phyloP scores from a whole-genome alignment of 2,329 filamentous ascomycete species.

The Stagonosporopsis rhizophila region DNA sequence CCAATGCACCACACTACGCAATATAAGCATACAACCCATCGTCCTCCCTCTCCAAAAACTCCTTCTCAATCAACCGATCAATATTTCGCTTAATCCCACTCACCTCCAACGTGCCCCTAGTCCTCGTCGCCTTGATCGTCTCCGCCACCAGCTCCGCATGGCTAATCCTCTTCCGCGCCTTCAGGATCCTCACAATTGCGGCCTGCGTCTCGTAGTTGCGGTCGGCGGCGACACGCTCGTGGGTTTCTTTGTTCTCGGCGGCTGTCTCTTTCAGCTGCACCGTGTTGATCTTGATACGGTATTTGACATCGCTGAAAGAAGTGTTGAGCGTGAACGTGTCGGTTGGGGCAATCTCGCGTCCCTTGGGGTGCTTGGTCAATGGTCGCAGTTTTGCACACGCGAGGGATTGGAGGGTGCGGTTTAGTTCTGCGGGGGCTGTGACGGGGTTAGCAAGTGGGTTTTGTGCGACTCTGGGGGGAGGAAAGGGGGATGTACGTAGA shows the following conservation, averaged over 20 bases:
- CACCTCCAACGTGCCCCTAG: conserved; percentile 82
- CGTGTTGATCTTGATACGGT: conserved; percentile 97
- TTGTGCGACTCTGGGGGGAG: background rate
- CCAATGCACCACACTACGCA: conserved; percentile 41
- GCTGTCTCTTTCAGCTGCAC: conserved; percentile 96
- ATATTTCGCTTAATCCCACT: conserved; percentile 96
- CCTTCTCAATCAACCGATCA: conserved; percentile 71
- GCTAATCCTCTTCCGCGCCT: conserved; percentile 84
- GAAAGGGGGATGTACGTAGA: conserved; percentile 62
- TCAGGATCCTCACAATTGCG: conserved; percentile 96
- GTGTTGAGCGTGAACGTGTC: conserved; percentile 88
- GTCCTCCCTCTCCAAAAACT: conserved; percentile 49
- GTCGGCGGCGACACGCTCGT: conserved; percentile 87
- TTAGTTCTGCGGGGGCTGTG: conserved; percentile 74
- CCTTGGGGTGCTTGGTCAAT: conserved; percentile 82
- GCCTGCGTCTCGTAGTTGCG: conserved; percentile 96
- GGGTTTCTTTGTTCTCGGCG: conserved; percentile 92
- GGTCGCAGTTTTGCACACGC: conserved; percentile 90
- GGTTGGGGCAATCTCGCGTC: conserved; percentile 75
- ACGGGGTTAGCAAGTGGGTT: conserved; percentile 20
- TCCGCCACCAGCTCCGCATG: conserved; percentile 89
- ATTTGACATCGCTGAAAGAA: conserved; percentile 78
- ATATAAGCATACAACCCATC: conserved; percentile 55
- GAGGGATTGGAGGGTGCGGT: conserved; percentile 91
- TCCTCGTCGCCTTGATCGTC: conserved; percentile 89